These are phyloP conservation scores for Suillus plorans DNA, from an alignment of 768 basidiomycete genomes.

Conservation along the genomic window DNA sequence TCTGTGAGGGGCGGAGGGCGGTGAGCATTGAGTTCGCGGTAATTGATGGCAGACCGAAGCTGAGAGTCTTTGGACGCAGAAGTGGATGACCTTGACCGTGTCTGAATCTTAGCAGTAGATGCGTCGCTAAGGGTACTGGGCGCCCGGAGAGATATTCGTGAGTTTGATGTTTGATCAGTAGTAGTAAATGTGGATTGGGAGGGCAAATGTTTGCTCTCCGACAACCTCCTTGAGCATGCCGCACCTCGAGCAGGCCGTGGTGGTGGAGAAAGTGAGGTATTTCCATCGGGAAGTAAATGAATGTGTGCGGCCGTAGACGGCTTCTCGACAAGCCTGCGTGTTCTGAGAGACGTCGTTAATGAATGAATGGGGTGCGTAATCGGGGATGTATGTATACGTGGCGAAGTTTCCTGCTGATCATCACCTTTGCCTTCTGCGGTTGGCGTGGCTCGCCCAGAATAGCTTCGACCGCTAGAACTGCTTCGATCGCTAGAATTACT, in stretches of 20 bases:
- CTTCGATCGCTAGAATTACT: constrained; percentile 15
- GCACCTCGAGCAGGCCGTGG: constrained; percentile 21
- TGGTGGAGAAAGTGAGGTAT: constrained; percentile 25
- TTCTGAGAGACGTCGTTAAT: constrained; percentile 28
- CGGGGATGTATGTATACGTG: constrained; percentile 52
- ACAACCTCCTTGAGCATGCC: constrained; percentile 15
- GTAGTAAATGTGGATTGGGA: neutral
- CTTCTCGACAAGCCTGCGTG: constrained; percentile 1
- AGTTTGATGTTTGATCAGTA: neutral
- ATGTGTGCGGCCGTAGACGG: neutral
- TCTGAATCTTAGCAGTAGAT: constrained; percentile 26
- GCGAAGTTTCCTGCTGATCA: constrained; percentile 29
- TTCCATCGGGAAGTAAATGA: constrained; percentile 17
- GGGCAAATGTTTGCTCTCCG: constrained; percentile 8
- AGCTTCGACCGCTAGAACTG: constrained; percentile 14
- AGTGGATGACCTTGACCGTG: constrained; percentile 14
- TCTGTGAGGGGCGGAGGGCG: constrained; percentile 50
- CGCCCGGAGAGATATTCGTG: constrained; percentile 15
- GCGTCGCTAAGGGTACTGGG: constrained; percentile 32
- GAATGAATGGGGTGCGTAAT: constrained; percentile 45
- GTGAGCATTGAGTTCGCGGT: constrained; percentile 45
- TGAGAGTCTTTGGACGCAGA: constrained; percentile 15
- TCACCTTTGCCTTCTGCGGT: constrained; percentile 11
- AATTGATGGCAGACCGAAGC: constrained; percentile 38
- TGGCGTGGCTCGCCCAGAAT: constrained; percentile 19